Percentiles rank a stretch among this genome's conserved stretches.
Conservation (phyloP, 208 protist genomes). For the Trichomonas tenax region DNA sequence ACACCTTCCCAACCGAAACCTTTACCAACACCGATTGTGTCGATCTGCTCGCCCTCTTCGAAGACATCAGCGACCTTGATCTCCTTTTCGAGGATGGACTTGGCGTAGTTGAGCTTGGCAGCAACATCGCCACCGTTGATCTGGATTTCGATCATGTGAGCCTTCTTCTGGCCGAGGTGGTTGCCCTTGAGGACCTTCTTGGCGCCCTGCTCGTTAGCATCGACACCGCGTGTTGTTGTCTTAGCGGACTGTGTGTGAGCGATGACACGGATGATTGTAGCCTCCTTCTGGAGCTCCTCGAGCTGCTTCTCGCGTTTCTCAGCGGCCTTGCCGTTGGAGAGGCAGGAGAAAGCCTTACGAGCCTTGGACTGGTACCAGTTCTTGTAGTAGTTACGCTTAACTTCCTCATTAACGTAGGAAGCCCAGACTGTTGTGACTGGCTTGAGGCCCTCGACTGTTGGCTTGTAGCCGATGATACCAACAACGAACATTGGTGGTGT, state of each 20-base stretch:
- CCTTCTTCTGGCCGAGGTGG: slow-evolving; percentile 80
- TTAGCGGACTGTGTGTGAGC: slow-evolving; percentile 88
- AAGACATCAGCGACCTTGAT: slow-evolving; percentile 78
- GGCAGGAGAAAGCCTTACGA: slow-evolving; percentile 86
- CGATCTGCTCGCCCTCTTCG: slow-evolving; percentile 77
- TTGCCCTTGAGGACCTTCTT: slow-evolving; percentile 32
- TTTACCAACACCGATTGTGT: slow-evolving; percentile 87
- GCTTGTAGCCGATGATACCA: too few species aligned
- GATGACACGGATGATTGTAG: slow-evolving; percentile 79
- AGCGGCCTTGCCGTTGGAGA: slow-evolving; percentile 58
- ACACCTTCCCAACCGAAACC: slow-evolving; percentile 90
- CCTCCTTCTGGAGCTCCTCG: slow-evolving; percentile 77
- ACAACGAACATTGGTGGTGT: too few species aligned
- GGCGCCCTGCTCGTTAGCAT: background rate
- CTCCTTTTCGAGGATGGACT: slow-evolving; percentile 79
- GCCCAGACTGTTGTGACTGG: slow-evolving; percentile 87
- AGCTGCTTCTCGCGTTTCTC: slow-evolving; percentile 61
- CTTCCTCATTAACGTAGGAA: slow-evolving; percentile 73
- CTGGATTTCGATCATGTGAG: slow-evolving; percentile 97
- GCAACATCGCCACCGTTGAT: slow-evolving; percentile 67
- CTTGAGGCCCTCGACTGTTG: too few species aligned
- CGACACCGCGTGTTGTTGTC: slow-evolving; percentile 30
- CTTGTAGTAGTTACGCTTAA: slow-evolving; percentile 92
- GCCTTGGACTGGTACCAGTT: slow-evolving; percentile 85
- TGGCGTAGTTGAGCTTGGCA: slow-evolving; percentile 85